phyloP scores from a whole-genome alignment of 176 grass and related monocot genomes.

The Echinochloa phyllopogon region DNA sequence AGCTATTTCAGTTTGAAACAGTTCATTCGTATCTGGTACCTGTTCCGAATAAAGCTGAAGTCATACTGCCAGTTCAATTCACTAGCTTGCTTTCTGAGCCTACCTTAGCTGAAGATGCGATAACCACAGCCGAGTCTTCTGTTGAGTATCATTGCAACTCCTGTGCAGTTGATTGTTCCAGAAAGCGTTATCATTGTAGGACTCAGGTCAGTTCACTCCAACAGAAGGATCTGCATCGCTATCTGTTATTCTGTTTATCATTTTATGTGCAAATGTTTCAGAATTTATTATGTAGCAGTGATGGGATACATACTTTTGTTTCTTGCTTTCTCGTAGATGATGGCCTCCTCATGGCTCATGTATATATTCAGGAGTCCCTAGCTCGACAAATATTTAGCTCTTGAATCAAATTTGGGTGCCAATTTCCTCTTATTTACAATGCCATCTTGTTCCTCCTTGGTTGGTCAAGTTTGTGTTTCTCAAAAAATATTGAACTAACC shows the following conservation, averaged over 20 bases:
- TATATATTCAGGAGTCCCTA: background rate
- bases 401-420: background rate
- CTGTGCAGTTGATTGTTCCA: slow-evolving; percentile 85
- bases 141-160: slow-evolving; percentile 94
- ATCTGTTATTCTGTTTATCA: background rate
- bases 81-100: slow-evolving; percentile 53
- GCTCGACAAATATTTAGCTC: background rate
- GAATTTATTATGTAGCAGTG: background rate
- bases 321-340: slow-evolving; percentile 8
- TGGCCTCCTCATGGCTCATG: background rate
- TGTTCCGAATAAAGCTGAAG: slow-evolving; percentile 56
- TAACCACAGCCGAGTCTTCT: slow-evolving; percentile 54
- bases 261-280: slow-evolving; percentile 5
- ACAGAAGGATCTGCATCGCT: background rate
- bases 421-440: background rate
- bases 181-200: slow-evolving; percentile 75
- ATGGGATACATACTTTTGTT: background rate
- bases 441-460: slow-evolving; percentile 7
- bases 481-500: background rate
- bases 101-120: slow-evolving; percentile 44
- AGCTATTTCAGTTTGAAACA: slow-evolving; percentile 83
- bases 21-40: slow-evolving; percentile 47
- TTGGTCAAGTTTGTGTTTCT: background rate
- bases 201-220: slow-evolving; percentile 61
- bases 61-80: slow-evolving; percentile 28